Base-by-base conservation (phyloP, 768 basidiomycete genomes). In the Guyanaporus albipodus region DNA sequence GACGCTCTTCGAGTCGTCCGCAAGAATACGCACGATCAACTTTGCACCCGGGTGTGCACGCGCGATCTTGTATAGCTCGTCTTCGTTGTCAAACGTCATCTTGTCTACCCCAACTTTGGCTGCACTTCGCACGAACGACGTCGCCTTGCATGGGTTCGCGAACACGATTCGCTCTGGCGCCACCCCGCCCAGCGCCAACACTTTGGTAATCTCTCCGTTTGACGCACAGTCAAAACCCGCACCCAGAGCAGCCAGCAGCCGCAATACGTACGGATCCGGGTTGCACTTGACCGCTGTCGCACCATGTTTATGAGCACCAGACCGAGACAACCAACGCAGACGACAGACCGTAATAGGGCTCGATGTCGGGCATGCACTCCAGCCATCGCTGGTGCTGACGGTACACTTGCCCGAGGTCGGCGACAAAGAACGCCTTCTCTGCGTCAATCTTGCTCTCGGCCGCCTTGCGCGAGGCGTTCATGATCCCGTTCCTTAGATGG, bases 31-130 rank as follows among this genome's bases (percentile, higher is more conserved):
- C 29, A 98, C 69, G 56, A 98, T 83, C 38, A 96, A 80, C 68
- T 90, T 84, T 8, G 96, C 94, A 26, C 67, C 58, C 0, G 93
- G 90, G 64, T 93, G 83, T 6, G 75, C 70, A 27, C 86, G 83
- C 15, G 87, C 82, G 50, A 98, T 81, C 72, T 99, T 99, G 80
- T 87, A 79, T 15, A 99, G 73, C 65, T 99, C 96, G 70, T 99
- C 96, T 32, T 80, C 79, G 68, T 98, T 99, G 73, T 99, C 96
- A 64, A 99, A 99, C 6, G 95, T 97, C 95, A 97, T 96, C 71
- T 78, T 83, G 62, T 91, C 78, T 42, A 98, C 94, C 18, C 87
- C 83, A 26, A 73, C 68, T 57, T 78, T 82, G 33, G 83, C 83
- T 14, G 96, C 89, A 57, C 82, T 79, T 39, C 93, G 87, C 58